Base-by-base conservation (phyloP, 768 basidiomycete species). In the Gymnopilus junonius region DNA sequence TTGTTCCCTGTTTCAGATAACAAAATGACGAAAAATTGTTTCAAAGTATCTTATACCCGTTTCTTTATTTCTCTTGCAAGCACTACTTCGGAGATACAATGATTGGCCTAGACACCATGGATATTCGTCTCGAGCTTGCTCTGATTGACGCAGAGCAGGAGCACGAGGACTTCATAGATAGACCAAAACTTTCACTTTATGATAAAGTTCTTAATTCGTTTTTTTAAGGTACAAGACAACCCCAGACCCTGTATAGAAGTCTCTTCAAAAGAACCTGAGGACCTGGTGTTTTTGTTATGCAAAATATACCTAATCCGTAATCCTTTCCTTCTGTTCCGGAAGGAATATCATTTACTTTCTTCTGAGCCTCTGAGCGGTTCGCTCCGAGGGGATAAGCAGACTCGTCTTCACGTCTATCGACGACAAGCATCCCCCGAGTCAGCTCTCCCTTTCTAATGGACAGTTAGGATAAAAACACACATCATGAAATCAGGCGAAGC, bases 351-450 rank as follows among this genome's bases (percentile, higher is more conserved):
- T 68, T 53, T 10, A 62, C 65, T 32, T 67, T 65, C 51, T 63
- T 65, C 66, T 92, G 90, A 1, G 87, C 82, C 62, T 84, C 73
- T 6, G 87, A 85, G 43, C 91, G 86, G 71, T 88, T 92, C 14
- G 79, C 77, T 8, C 90, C 90, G 1, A 86, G 84, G 1, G 85
- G 81, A 72, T 91, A 89, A 1, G 84, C 88, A n/a, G 83, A 81
- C 54, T 79, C 75, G 55, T 90, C 91, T 8, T 81, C 82, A 43
- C 94, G 82, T 64, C 91, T 79, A 73, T 97, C 94, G 11, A 92
- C 85, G 1, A 96, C 91, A 64, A 94, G 81, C 92, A 95, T 94
- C 11, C 94, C 94, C 31, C 93, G 83, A 6, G 93, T 95, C 20
- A 91, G 70, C 72, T 95, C 93, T 0, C 93, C 94, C 2, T 73